Evolutionary conservation across 2,329 filamentous ascomycete species (phyloP).

Genomic region (Fusarium graminum): DNA sequence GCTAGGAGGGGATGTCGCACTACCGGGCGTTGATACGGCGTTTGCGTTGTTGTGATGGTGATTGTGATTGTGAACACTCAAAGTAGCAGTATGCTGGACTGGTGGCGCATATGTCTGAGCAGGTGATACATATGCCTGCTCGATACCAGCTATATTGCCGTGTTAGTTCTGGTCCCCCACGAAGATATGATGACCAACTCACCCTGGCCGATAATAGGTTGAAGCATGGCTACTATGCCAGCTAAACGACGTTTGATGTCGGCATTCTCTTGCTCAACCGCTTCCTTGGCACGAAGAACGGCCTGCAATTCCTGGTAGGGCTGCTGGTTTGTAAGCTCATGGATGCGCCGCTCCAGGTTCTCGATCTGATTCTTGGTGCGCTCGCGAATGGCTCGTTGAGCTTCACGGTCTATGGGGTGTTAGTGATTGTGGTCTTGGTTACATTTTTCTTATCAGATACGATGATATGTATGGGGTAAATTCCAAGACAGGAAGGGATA

Average conservation of each 20-base stretch:
- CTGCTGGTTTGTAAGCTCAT: conserved; percentile 81
- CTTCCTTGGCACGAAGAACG: conserved; percentile 80
- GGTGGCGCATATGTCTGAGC: conserved; percentile 47
- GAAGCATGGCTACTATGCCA: conserved; percentile 73
- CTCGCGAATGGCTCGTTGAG: conserved; percentile 86
- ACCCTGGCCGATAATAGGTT: conserved; percentile 65
- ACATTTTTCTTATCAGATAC: conserved; percentile 19
- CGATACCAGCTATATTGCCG: conserved; percentile 41
- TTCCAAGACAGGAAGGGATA: conserved; percentile 14
- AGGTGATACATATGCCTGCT: conserved; percentile 53
- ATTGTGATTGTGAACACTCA: conserved; percentile 35
- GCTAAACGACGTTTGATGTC: conserved; percentile 79
- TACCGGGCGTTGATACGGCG: conserved; percentile 47
- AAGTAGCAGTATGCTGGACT: conserved; percentile 40
- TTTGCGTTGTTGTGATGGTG: conserved; percentile 44
- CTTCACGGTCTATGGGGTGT: conserved; percentile 76
- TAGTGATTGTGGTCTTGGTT: conserved; percentile 24
- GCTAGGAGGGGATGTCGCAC: conserved; percentile 43
- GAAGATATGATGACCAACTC: conserved; percentile 18
- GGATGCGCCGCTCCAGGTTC: conserved; percentile 76
- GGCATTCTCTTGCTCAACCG: conserved; percentile 81
- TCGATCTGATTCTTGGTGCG: conserved; percentile 86
- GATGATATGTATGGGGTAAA: not conserved
- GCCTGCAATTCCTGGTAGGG: conserved; percentile 87
- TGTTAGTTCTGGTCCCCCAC: conserved; percentile 9